Conservation (phyloP, 108 stramenopile species). For the Thalassiosira profunda region DNA sequence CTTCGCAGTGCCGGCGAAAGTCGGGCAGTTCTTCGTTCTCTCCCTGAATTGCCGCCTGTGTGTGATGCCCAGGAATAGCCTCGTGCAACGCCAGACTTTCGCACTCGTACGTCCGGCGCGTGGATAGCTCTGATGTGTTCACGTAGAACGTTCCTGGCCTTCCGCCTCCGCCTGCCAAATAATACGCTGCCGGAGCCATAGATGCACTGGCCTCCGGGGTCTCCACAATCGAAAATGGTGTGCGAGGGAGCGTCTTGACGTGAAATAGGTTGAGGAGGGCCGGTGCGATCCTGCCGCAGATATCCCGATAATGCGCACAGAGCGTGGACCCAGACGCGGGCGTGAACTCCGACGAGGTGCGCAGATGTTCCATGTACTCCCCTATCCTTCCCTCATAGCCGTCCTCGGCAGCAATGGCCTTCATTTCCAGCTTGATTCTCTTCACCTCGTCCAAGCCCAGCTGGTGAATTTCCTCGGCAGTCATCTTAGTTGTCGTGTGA, state of each 20-base stretch:
- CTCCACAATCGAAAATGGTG: slow-evolving; percentile 51
- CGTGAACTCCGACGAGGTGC: slow-evolving; percentile 45
- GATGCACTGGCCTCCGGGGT: no score
- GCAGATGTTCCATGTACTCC: slow-evolving; percentile 49
- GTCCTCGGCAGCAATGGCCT: slow-evolving; percentile 38
- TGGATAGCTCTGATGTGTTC: no score
- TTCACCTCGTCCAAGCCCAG: slow-evolving; percentile 56
- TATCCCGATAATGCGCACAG: slow-evolving; percentile 55
- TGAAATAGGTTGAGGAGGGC: slow-evolving; percentile 56
- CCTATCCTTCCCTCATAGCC: slow-evolving; percentile 53
- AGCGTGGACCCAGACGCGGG: slow-evolving; percentile 41
- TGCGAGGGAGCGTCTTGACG: slow-evolving; percentile 42
- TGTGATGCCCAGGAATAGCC: slow-evolving; percentile 69
- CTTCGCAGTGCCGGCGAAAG: slow-evolving; percentile 53
- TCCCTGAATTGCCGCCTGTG: slow-evolving; percentile 54
- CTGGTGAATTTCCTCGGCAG: slow-evolving; percentile 59
- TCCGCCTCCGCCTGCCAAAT: no score
- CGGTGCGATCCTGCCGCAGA: slow-evolving; percentile 46
- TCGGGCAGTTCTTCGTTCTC: slow-evolving; percentile 44
- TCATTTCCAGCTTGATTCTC: slow-evolving; percentile 51
- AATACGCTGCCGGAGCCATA: no score
- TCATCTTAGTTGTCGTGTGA: slow-evolving; percentile 67
- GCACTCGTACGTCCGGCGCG: no score
- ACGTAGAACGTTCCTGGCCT: no score
- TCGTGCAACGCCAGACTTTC: no score